A percentile compares a stretch with the other conserved stretches of the same genome.
These are phyloP conservation scores for Candida patagonica DNA, from an alignment of 805 yeast genomes.

Conservation along the genomic window DNA sequence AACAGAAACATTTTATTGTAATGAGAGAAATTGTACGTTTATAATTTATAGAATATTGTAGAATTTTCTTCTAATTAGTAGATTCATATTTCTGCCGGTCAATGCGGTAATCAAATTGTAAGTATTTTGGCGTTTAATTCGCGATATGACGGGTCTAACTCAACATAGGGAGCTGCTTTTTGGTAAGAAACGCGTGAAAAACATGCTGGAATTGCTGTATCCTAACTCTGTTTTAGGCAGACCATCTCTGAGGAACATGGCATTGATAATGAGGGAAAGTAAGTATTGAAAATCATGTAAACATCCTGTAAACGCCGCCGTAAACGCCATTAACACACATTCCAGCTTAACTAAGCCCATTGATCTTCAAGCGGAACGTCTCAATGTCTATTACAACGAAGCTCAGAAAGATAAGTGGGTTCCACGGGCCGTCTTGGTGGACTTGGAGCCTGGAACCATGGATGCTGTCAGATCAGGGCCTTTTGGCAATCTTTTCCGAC, in stretches of 20 bases:
- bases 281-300: neutral
- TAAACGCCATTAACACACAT: neutral
- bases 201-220: neutral
- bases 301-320: constrained; percentile 22
- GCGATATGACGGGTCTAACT: constrained; percentile 13
- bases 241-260: constrained; percentile 34
- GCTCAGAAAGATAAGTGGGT: constrained; percentile 83
- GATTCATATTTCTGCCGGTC: constrained; percentile 96
- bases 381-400: constrained; percentile 81
- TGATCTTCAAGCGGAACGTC: constrained; percentile 34
- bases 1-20: too few species aligned
- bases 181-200: constrained; percentile 21
- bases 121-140: constrained; percentile 28
- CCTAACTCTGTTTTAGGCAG: constrained; percentile 12
- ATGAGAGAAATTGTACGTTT: constrained; percentile 25
- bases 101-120: constrained; percentile 96
- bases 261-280: constrained; percentile 28
- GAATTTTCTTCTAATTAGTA: constrained; percentile 20
- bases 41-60: neutral
- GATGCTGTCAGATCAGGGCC: constrained; percentile 72
- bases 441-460: constrained; percentile 90
- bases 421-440: constrained; percentile 87
- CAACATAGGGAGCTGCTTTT: constrained; percentile 26
- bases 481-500: constrained; percentile 84
- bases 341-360: constrained; percentile 17